Conservation (phyloP, 2,329 filamentous ascomycete species). For the Apiospora sp. region DNA sequence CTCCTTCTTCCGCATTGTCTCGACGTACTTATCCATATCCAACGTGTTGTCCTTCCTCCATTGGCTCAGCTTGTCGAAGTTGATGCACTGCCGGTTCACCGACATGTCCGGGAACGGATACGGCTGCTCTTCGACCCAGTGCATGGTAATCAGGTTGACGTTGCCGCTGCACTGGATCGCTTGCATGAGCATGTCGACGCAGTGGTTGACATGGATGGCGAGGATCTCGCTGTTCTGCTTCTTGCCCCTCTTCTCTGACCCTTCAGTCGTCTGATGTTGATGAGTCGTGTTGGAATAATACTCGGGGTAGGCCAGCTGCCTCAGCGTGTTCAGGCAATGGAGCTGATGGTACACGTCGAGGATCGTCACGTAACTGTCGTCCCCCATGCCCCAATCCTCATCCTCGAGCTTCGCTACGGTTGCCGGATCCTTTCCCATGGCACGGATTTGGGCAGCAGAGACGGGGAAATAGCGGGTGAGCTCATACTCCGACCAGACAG, state of each 20-base stretch:
- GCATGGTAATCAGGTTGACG: slow-evolving; percentile 44
- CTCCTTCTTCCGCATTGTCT: slow-evolving; percentile 33
- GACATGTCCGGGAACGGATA: slow-evolving; percentile 45
- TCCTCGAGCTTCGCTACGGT: slow-evolving; percentile 39
- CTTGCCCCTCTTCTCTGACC: slow-evolving; percentile 26
- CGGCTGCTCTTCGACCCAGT: slow-evolving; percentile 42
- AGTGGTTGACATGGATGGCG: slow-evolving; percentile 44
- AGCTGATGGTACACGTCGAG: slow-evolving; percentile 35
- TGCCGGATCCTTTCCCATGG: slow-evolving; percentile 42
- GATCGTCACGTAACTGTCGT: slow-evolving; percentile 42
- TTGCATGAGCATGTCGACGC: slow-evolving; percentile 45
- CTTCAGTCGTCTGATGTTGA: background rate
- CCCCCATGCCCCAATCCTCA: slow-evolving; percentile 42
- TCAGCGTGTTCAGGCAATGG: slow-evolving; percentile 33
- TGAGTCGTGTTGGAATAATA: slow-evolving; percentile 32
- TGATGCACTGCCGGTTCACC: slow-evolving; percentile 44
- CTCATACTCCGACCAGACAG: slow-evolving; percentile 27
- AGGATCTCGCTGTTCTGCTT: slow-evolving; percentile 32
- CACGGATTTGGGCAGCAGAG: slow-evolving; percentile 33
- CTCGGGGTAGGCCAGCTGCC: slow-evolving; percentile 37
- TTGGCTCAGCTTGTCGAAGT: slow-evolving; percentile 34
- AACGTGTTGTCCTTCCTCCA: slow-evolving; percentile 34
- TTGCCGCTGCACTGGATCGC: slow-evolving; percentile 45
- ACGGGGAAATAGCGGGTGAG: slow-evolving; percentile 27
- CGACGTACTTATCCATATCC: slow-evolving; percentile 34